phyloP scores from a whole-genome alignment of 305 asterid genomes.

The Galium porrigens region DNA sequence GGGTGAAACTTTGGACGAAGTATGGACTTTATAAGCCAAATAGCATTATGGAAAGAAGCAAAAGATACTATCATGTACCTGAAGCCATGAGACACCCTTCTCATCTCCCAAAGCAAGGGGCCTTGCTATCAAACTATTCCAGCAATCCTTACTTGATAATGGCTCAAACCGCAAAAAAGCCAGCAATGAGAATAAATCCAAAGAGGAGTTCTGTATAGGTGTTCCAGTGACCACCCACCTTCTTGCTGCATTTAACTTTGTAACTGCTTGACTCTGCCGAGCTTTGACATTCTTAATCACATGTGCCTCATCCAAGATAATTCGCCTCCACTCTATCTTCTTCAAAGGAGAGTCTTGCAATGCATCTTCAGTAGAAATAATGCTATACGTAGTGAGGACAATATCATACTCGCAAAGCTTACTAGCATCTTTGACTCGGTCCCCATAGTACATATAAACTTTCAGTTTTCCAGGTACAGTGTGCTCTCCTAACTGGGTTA shows the following conservation, averaged over 20 bases:
- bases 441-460: constrained; percentile 77
- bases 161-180: constrained; percentile 81
- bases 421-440: constrained; percentile 52
- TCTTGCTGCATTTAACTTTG: constrained; percentile 53
- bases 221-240: constrained; percentile 93
- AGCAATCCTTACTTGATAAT: constrained; percentile 55
- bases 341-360: constrained; percentile 47
- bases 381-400: constrained; percentile 72
- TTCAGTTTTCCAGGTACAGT: constrained; percentile 45
- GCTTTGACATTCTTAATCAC: constrained; percentile 63
- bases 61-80: constrained; percentile 28
- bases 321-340: constrained; percentile 79
- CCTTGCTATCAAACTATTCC: constrained; percentile 66
- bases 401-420: constrained; percentile 59
- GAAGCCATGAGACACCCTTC: constrained; percentile 67
- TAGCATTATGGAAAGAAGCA: background rate
- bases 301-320: constrained; percentile 91
- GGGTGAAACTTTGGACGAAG: constrained; percentile 1
- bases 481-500: constrained; percentile 72
- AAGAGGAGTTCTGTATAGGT: constrained; percentile 68
- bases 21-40: background rate
- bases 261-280: constrained; percentile 66
- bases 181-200: constrained; percentile 67
- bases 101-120: constrained; percentile 67
- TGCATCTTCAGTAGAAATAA: constrained; percentile 49